These are phyloP conservation scores for Metschnikowia arizonensis DNA, from an alignment of 805 yeast genomes.

Conservation along the genomic window DNA sequence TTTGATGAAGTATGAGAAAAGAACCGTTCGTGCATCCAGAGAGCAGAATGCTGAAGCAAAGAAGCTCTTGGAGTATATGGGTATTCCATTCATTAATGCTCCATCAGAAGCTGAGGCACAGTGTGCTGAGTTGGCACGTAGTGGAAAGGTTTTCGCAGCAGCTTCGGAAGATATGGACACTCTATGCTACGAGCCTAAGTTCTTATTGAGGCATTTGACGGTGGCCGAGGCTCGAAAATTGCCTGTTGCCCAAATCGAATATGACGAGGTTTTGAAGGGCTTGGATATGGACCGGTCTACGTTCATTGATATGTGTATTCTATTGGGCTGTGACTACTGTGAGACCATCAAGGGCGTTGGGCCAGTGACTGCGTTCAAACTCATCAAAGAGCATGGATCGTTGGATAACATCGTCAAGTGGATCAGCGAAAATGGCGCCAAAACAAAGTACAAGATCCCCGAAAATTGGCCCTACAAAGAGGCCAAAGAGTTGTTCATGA, in stretches of 20 bases:
- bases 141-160: conserved; percentile 92
- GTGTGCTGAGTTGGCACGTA: conserved; percentile 86
- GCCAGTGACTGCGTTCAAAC: conserved; percentile 87
- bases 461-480: conserved; percentile 92
- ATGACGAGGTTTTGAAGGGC: conserved; percentile 65
- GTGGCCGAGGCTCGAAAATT: conserved; percentile 91
- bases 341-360: conserved; percentile 95
- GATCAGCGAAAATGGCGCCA: conserved; percentile 51
- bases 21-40: conserved; percentile 83
- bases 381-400: conserved; percentile 79
- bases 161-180: conserved; percentile 99
- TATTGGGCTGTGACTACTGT: conserved; percentile 95
- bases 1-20: conserved; percentile 67
- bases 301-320: conserved; percentile 86
- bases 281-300: conserved; percentile 67
- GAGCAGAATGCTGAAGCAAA: conserved; percentile 96
- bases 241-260: conserved; percentile 81
- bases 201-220: conserved; percentile 79
- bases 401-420: conserved; percentile 73
- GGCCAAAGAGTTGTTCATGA: conserved; percentile 76
- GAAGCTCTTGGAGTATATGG: conserved; percentile 77
- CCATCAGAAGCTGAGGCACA: conserved; percentile 99
- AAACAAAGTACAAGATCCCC: conserved; percentile 75
- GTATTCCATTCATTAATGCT: conserved; percentile 88
- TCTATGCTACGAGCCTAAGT: conserved; percentile 84